phyloP scores from a whole-genome alignment of 2,329 filamentous ascomycete species.

The Xylaria sp. region DNA sequence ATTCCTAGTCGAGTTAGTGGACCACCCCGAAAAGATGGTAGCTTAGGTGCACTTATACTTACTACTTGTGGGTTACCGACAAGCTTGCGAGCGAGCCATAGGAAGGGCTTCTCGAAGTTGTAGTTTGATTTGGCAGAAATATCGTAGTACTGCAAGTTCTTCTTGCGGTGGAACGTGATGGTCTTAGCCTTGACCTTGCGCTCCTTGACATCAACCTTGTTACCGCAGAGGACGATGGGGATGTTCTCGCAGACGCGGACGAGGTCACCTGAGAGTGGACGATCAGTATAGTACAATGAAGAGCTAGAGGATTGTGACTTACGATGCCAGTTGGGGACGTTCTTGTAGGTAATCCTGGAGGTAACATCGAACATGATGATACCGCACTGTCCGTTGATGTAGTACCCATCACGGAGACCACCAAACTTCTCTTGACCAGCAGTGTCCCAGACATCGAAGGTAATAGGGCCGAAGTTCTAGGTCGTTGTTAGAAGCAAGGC shows the following conservation, averaged over 20 bases:
- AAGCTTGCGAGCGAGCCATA: conserved; percentile 98
- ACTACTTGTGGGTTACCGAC: conserved; percentile 91
- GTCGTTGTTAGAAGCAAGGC: conserved; percentile 47
- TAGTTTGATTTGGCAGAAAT: conserved; percentile 99
- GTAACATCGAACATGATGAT: conserved; percentile 99
- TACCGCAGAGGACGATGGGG: conserved; percentile 96
- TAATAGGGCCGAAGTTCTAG: conserved; percentile 91
- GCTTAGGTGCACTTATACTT: conserved; percentile 51
- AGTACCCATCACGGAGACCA: conserved; percentile 99
- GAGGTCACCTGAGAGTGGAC: conserved; percentile 77
- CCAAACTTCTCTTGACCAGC: conserved; percentile 99
- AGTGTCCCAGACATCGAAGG: conserved; percentile 99
- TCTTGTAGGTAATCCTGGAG: conserved; percentile 99
- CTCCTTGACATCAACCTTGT: conserved; percentile 99
- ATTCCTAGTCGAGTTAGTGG: conserved; percentile 72
- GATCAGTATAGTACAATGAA: conserved; percentile 34
- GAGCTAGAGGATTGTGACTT: conserved; percentile 58
- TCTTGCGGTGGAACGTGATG: conserved; percentile 99
- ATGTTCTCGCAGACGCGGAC: conserved; percentile 99
- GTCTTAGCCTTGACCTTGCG: conserved; percentile 99
- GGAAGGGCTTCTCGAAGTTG: conserved; percentile 99
- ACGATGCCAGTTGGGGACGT: conserved; percentile 99
- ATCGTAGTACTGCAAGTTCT: conserved; percentile 99
- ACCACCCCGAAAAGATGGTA: conserved; percentile 23
- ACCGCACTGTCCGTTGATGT: conserved; percentile 99